Evolutionary conservation across 306 rosid species (phyloP).

Genomic region (Ziziphus jujuba): DNA sequence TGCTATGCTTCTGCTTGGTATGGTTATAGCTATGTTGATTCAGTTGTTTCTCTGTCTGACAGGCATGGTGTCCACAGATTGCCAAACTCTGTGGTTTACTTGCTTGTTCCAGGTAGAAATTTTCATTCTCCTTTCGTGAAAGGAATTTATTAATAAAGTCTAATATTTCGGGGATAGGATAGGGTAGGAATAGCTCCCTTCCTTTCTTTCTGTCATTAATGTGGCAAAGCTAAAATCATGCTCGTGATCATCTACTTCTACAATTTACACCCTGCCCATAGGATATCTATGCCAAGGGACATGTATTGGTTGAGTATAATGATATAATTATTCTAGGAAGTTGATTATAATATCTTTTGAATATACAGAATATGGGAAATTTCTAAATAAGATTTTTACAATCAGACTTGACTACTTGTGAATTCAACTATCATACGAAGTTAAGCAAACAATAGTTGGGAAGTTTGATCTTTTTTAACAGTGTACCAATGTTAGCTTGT

Average conservation of each 20-base stretch:
- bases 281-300: background rate
- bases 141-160: background rate
- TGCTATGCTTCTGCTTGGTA: constrained; percentile 9
- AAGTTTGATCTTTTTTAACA: background rate
- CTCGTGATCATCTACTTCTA: background rate
- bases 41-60: constrained; percentile 30
- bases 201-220: background rate
- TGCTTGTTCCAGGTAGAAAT: constrained; percentile 84
- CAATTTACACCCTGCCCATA: background rate
- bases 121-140: background rate
- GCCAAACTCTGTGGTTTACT: constrained; percentile 86
- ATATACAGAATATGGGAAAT: background rate
- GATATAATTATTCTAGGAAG: background rate
- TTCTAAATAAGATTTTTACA: background rate
- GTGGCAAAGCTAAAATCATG: background rate
- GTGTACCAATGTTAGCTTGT: background rate
- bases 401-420: background rate
- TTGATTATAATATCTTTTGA: background rate
- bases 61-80: constrained; percentile 96
- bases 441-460: background rate
- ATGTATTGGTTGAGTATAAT: background rate
- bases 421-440: background rate
- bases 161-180: background rate
- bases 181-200: background rate
- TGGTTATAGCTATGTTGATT: constrained; percentile 17